Evolutionary conservation across 306 rosid genomes (phyloP).

Genomic region (Parietaria judaica): DNA sequence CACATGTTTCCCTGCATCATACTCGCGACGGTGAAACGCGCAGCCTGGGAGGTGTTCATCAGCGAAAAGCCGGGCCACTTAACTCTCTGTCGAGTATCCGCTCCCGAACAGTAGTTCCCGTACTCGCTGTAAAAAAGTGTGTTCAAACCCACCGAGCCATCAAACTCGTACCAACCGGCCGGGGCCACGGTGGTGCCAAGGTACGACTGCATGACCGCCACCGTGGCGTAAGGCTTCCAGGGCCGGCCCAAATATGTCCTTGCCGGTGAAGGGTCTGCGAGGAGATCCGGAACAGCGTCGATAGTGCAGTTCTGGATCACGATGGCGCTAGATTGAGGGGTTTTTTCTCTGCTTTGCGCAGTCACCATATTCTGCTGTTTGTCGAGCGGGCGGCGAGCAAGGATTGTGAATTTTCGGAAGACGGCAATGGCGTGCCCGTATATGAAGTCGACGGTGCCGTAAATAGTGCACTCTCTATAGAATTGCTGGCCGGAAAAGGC

Average conservation of each 20-base stretch:
- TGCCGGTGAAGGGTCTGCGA: background rate
- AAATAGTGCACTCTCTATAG: constrained; percentile 42
- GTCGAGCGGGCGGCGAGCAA: background rate
- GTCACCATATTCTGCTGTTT: constrained; percentile 8
- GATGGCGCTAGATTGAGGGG: constrained; percentile 12
- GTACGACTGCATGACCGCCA: too few relatives aligned
- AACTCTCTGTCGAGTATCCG: constrained; percentile 6
- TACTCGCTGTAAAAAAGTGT: constrained; percentile 8
- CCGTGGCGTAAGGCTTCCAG: constrained; percentile 19
- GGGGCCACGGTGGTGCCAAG: background rate
- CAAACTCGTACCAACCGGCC: constrained; percentile 11
- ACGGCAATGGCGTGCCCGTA: constrained; percentile 38
- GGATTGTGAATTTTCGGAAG: constrained; percentile 30
- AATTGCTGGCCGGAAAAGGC: constrained; percentile 38
- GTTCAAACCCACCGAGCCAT: background rate
- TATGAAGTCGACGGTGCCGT: constrained; percentile 47
- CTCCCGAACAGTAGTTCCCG: constrained; percentile 8
- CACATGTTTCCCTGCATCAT: too few relatives aligned
- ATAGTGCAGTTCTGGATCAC: constrained; percentile 21
- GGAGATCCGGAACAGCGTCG: constrained; percentile 2
- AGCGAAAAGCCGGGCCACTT: constrained; percentile 8
- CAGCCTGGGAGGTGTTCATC: background rate
- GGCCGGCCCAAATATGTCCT: constrained; percentile 29
- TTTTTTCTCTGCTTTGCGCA: constrained; percentile 19
- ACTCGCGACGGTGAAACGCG: too few relatives aligned